Conservation (phyloP, 2,329 filamentous ascomycete species). For the Epichloe glyceriae region DNA sequence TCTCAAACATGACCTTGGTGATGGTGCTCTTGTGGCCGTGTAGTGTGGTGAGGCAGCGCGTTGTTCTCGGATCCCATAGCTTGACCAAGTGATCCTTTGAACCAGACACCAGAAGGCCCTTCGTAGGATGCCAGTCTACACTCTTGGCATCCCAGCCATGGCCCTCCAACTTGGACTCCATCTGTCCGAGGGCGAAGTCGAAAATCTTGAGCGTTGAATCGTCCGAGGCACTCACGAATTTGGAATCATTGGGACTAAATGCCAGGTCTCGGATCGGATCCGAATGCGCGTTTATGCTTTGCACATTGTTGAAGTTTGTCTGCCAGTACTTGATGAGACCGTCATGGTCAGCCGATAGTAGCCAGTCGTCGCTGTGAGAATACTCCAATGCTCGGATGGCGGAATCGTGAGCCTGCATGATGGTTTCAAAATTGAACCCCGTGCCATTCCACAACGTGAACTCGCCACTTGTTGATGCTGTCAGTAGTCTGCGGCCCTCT, state of each 20-base stretch:
- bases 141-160: constrained; percentile 97
- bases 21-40: constrained; percentile 97
- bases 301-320: constrained; percentile 97
- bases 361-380: constrained; percentile 93
- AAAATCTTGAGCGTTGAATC: constrained; percentile 91
- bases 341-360: constrained; percentile 89
- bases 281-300: constrained; percentile 80
- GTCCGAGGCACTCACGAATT: constrained; percentile 93
- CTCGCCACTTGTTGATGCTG: constrained; percentile 89
- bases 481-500: constrained; percentile 80
- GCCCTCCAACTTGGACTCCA: constrained; percentile 76
- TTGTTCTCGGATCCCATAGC: constrained; percentile 91
- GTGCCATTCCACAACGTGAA: constrained; percentile 99
- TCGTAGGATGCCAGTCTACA: constrained; percentile 94
- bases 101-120: constrained; percentile 85
- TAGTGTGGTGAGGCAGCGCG: constrained; percentile 80
- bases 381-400: constrained; percentile 75
- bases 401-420: constrained; percentile 93
- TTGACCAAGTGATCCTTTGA: constrained; percentile 97
- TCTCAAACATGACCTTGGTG: constrained; percentile 83
- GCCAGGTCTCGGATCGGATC: constrained; percentile 85
- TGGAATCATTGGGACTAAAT: constrained; percentile 86
- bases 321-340: constrained; percentile 98
- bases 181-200: constrained; percentile 77
- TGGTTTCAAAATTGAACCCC: constrained; percentile 98